Conservation (phyloP, 495 filamentous ascomycete genomes). For the Rhypophila decipiens region DNA sequence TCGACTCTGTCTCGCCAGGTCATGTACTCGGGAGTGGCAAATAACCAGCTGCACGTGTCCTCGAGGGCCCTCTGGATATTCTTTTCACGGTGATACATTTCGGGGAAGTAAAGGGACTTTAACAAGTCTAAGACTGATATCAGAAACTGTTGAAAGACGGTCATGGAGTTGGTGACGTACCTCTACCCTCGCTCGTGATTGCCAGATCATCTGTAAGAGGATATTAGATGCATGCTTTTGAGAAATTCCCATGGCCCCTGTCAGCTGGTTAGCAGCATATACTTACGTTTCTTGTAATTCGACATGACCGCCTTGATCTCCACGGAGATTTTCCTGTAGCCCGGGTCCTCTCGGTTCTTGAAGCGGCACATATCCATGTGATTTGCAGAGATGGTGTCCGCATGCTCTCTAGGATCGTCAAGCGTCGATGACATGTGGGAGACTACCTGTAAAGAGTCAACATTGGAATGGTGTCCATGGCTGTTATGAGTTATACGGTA, state of each 20-base stretch:
- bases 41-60: not conserved
- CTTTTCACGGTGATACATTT: not conserved
- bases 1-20: not conserved
- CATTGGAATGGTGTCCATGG: not conserved
- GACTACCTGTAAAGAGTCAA: not conserved
- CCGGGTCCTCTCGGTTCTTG: not conserved
- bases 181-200: not conserved
- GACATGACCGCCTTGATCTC: not conserved
- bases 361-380: slow-evolving; percentile 3
- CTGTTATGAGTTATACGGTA: no score
- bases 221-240: no score
- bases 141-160: not conserved
- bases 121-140: not conserved
- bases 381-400: slow-evolving; percentile 1
- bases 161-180: not conserved
- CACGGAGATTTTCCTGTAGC: not conserved
- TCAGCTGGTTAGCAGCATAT: no score
- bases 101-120: not conserved
- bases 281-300: not conserved
- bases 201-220: not conserved
- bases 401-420: slow-evolving; percentile 4
- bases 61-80: slow-evolving; percentile 4
- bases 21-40: not conserved
- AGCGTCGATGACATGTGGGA: slow-evolving; percentile 1
- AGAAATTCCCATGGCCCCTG: no score